These are phyloP conservation scores for Aristolochia californica DNA, from an alignment of 164 flowering plant genomes.

Conservation along the genomic window DNA sequence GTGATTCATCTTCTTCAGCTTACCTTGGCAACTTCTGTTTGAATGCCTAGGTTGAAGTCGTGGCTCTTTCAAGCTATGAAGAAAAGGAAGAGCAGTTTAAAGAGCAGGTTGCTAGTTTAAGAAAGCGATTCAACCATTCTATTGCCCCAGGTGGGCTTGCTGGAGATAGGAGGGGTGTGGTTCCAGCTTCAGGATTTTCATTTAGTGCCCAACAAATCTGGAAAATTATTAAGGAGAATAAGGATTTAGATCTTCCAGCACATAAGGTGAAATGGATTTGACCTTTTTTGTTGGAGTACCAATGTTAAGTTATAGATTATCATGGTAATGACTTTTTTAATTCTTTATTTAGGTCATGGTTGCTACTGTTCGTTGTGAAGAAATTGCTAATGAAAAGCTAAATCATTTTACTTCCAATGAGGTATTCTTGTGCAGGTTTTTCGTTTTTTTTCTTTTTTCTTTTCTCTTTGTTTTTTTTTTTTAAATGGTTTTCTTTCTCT, in stretches of 20 bases:
- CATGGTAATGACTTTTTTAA: neutral
- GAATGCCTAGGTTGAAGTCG: conserved; percentile 77
- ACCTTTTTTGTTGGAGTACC: neutral
- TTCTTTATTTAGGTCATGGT: conserved; percentile 76
- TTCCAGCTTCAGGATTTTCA: conserved; percentile 98
- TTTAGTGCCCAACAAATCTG: conserved; percentile 95
- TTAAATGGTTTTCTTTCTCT: neutral
- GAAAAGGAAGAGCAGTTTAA: conserved; percentile 94
- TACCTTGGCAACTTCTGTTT: neutral
- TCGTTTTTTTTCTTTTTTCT: neutral
- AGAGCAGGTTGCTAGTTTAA: conserved; percentile 88
- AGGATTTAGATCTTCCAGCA: conserved; percentile 97
- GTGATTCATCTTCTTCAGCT: no score
- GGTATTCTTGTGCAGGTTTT: conserved; percentile 42
- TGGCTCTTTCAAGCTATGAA: conserved; percentile 90
- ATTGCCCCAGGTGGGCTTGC: conserved; percentile 99
- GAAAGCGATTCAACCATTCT: conserved; percentile 82
- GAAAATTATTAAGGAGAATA: conserved; percentile 94
- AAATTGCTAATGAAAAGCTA: conserved; percentile 83
- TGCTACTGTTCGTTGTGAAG: conserved; percentile 99
- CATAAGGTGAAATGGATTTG: conserved; percentile 59
- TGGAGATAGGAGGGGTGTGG: conserved; percentile 90
- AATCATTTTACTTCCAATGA: conserved; percentile 40
- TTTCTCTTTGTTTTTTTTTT: no score
- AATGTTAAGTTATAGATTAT: conserved; percentile 4